Evolutionary conservation across 192 early-diverging fungal species (phyloP), one percentile per base, ranked within the genome.

Genomic region (Entomortierella lignicola): DNA sequence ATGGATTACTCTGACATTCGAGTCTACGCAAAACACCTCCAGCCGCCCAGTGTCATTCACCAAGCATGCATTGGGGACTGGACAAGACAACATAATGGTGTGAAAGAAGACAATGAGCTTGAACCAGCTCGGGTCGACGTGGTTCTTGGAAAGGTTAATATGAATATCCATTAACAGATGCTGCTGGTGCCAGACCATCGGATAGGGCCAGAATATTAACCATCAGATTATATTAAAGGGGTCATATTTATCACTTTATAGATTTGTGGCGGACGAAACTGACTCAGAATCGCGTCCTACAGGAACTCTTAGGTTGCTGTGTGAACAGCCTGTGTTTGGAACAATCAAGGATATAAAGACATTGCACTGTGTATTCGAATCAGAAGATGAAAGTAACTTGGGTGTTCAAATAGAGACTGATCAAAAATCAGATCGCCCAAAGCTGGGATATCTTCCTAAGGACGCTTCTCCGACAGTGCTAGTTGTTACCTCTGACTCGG

Each of bases 261-360:
- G 60, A 15, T 63, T 79, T 21, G n/a, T 21, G 5, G 62, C 32
- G 4, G 62, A 70, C 31, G 60, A 54, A 5, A 42, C 61, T 0
- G 68, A 63, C 20, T 23, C 51, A 5, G 71, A 70, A 12, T 21
- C 31, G 23, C 63, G 66, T n/a, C 71, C 70, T 10, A 56, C 57
- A 21, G 83, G 83, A 8, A 52, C 63, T 2, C 39, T 81, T 13
- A 26, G 58, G 3, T 32, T 70, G 11, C 55, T 84, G 7, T 59
- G 77, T 32, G 80, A 82, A 31, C 83, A 84, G 63, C 72, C 80
- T 20, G 69, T 82, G 5, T 84, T 82, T 69, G 83, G 83, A 29
- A 84, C 72, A 7, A 84, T 84, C 51, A 84, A 82, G 27, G 83
- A 84, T 32, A 58, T 84, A 6, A 71, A 71, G 50, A 31, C 69